These are phyloP conservation scores for Pseudogymnoascus sp. DNA, from an alignment of 2,329 filamentous ascomycete genomes.

Conservation along the genomic window DNA sequence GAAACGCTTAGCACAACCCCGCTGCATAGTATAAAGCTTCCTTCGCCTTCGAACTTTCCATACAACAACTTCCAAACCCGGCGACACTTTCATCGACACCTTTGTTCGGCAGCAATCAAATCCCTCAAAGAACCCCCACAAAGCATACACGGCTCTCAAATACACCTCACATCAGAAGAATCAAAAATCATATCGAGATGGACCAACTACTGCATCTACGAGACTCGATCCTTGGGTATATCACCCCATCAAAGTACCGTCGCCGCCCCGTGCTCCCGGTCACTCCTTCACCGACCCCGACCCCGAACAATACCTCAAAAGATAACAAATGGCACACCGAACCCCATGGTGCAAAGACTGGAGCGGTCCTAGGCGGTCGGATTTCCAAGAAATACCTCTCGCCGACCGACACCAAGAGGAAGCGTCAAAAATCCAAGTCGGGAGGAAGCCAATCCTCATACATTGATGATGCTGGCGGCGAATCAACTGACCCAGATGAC, in stretches of 20 bases:
- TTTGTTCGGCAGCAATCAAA: conserved; percentile 1
- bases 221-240: conserved; percentile 25
- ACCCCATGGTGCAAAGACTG: conserved; percentile 12
- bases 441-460: not conserved
- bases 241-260: conserved; percentile 29
- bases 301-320: conserved; percentile 15
- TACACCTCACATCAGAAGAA: not conserved
- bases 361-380: conserved; percentile 15
- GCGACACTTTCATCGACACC: not conserved
- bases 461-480: conserved; percentile 14
- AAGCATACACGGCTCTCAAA: not conserved
- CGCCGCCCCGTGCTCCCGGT: conserved; percentile 23
- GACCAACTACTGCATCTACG: conserved; percentile 24
- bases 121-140: not conserved
- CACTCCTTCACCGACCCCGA: conserved; percentile 2
- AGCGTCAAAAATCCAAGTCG: not conserved
- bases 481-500: not conserved
- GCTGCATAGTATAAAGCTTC: conserved; percentile 3
- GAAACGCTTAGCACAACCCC: not conserved
- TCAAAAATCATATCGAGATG: conserved; percentile 10
- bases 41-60: conserved; percentile 4
- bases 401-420: conserved; percentile 19
- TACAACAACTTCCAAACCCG: not conserved
- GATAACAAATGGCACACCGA: not conserved
- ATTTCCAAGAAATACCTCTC: conserved; percentile 20